Evolutionary conservation across 768 basidiomycete species (phyloP).

Genomic region (Pleurotus ostreatus): DNA sequence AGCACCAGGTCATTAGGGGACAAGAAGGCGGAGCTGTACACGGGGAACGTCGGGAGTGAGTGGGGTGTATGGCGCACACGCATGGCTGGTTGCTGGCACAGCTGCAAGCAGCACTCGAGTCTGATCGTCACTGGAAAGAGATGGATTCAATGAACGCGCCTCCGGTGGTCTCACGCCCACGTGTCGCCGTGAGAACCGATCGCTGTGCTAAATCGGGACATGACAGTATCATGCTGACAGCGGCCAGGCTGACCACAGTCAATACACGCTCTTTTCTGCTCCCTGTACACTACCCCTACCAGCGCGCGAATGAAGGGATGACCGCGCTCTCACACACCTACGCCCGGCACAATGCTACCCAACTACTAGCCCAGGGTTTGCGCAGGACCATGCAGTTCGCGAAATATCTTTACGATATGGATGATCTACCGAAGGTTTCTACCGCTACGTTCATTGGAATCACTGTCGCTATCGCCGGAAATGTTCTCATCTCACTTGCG

Average conservation of each 20-base stretch:
- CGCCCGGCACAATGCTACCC: neutral
- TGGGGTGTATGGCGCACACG: constrained; percentile 78
- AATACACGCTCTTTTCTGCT: constrained; percentile 4
- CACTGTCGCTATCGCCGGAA: constrained; percentile 75
- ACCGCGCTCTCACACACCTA: neutral
- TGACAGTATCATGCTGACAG: constrained; percentile 1
- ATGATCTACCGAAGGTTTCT: constrained; percentile 50
- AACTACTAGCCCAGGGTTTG: neutral
- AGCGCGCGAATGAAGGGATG: neutral
- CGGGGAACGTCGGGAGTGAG: constrained; percentile 77
- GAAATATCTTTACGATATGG: constrained; percentile 2
- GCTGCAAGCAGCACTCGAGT: neutral
- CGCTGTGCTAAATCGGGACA: constrained; percentile 2
- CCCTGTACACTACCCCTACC: neutral
- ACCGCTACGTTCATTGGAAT: constrained; percentile 71
- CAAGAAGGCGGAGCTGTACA: constrained; percentile 83
- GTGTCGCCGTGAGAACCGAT: constrained; percentile 3
- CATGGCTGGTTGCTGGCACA: constrained; percentile 38
- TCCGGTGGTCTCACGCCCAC: too few relatives aligned
- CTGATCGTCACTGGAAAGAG: too few relatives aligned
- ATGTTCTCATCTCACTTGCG: constrained; percentile 85
- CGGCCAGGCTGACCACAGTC: neutral
- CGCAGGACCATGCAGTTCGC: neutral
- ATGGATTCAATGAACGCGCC: too few relatives aligned
- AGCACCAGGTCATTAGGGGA: constrained; percentile 69